Conservation (phyloP, 2,329 filamentous ascomycete species). For the Fusarium sp. region DNA sequence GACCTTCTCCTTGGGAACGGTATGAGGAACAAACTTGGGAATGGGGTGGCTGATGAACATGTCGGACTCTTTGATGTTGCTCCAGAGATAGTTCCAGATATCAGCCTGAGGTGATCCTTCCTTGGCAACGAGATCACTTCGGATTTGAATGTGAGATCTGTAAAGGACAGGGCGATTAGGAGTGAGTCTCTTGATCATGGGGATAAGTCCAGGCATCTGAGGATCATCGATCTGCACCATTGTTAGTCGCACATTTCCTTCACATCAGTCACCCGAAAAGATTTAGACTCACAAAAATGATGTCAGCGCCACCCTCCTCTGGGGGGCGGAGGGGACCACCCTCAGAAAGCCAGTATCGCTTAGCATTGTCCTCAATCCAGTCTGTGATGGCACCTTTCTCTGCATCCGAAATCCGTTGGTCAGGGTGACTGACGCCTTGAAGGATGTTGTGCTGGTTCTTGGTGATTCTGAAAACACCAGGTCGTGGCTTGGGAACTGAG, state of each 20-base stretch:
- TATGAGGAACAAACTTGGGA: slow-evolving; percentile 76
- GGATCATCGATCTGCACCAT: slow-evolving; percentile 75
- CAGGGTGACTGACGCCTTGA: slow-evolving; percentile 76
- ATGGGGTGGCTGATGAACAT: slow-evolving; percentile 87
- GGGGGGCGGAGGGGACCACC: slow-evolving; percentile 74
- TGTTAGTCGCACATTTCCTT: not conserved
- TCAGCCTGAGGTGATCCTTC: slow-evolving; percentile 75
- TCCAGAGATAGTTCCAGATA: slow-evolving; percentile 81
- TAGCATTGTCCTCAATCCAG: slow-evolving; percentile 80
- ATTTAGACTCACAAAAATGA: slow-evolving; percentile 69
- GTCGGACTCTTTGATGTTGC: slow-evolving; percentile 75
- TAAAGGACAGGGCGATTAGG: slow-evolving; percentile 82
- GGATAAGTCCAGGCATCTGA: slow-evolving; percentile 84
- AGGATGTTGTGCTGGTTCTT: slow-evolving; percentile 92
- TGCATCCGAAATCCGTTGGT: slow-evolving; percentile 71
- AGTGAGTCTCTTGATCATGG: slow-evolving; percentile 76
- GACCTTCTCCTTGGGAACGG: slow-evolving; percentile 73
- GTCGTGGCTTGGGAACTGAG: slow-evolving; percentile 79
- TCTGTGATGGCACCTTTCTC: slow-evolving; percentile 72
- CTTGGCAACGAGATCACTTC: slow-evolving; percentile 75
- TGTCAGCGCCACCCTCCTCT: slow-evolving; percentile 77
- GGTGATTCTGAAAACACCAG: slow-evolving; percentile 83
- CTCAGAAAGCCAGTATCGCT: slow-evolving; percentile 76
- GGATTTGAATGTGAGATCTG: slow-evolving; percentile 85
- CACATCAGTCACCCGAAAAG: too few species aligned